A percentile compares a stretch with the other conserved stretches of the same genome.
phyloP scores from a whole-genome alignment of 2,329 filamentous ascomycete genomes.

The Aspergillus melleus region DNA sequence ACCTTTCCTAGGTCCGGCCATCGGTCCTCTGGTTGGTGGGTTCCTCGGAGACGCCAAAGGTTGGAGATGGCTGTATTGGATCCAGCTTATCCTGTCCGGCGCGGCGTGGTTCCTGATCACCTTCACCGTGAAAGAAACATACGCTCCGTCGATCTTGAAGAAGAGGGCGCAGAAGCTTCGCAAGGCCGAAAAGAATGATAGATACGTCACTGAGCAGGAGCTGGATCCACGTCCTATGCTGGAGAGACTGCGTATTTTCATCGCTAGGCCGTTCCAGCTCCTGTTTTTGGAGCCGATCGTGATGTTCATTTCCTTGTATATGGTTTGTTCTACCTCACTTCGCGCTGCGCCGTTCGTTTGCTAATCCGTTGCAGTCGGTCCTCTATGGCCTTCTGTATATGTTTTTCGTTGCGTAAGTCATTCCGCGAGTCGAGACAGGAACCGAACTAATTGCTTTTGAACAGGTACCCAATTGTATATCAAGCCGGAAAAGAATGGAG shows the following conservation, averaged over 20 bases:
- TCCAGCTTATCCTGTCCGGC: not conserved
- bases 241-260: not conserved
- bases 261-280: conserved; percentile 6
- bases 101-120: not conserved
- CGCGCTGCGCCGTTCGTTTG: not conserved
- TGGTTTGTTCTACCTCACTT: not conserved
- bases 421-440: not conserved
- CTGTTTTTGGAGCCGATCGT: conserved; percentile 17
- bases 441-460: not conserved
- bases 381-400: conserved; percentile 9
- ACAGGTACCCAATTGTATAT: conserved; percentile 6
- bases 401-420: conserved; percentile 6
- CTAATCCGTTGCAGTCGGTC: not conserved
- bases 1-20: conserved; percentile 36
- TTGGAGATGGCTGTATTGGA: conserved; percentile 50
- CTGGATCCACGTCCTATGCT: not conserved
- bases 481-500: conserved; percentile 4
- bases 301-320: conserved; percentile 14
- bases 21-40: conserved; percentile 51
- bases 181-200: not conserved
- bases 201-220: conserved; percentile 1
- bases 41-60: conserved; percentile 49
- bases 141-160: conserved; percentile 6
- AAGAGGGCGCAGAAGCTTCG: not conserved
- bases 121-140: conserved; percentile 6